Evolutionary conservation across 2,329 filamentous ascomycete species (phyloP).

Genomic region (Epichloe baconii): DNA sequence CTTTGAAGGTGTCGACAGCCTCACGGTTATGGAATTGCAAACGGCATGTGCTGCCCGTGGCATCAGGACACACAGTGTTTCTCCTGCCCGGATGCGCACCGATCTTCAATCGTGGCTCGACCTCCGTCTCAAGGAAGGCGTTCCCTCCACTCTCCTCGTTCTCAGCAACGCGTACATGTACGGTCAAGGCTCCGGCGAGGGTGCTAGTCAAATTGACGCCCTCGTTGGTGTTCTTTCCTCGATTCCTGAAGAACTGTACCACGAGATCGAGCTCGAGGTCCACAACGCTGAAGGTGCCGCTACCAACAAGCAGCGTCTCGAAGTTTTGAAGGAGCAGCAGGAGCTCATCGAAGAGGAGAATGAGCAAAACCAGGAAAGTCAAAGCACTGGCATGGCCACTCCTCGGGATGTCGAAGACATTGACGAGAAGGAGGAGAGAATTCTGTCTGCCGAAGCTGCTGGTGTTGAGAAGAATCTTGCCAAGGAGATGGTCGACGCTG

Average conservation of each 20-base stretch:
- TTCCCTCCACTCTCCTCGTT: constrained; percentile 92
- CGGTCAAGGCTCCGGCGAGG: constrained; percentile 75
- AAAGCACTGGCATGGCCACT: constrained; percentile 58
- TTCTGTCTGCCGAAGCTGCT: constrained; percentile 35
- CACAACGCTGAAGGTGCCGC: constrained; percentile 93
- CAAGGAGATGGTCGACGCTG: constrained; percentile 41
- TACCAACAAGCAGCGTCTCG: constrained; percentile 96
- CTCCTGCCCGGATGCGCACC: constrained; percentile 72
- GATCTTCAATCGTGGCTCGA: constrained; percentile 93
- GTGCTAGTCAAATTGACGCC: constrained; percentile 82
- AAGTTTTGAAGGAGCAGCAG: constrained; percentile 96
- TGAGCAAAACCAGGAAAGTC: constrained; percentile 73
- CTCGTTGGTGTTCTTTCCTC: constrained; percentile 83
- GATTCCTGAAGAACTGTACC: constrained; percentile 96
- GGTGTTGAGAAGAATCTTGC: constrained; percentile 35
- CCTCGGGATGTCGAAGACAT: constrained; percentile 85
- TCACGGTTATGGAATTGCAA: constrained; percentile 89
- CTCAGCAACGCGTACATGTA: constrained; percentile 98
- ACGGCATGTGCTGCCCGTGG: constrained; percentile 84
- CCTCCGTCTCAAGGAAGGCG: constrained; percentile 79
- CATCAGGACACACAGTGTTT: constrained; percentile 84
- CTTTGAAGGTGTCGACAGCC: constrained; percentile 82
- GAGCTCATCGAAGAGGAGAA: constrained; percentile 97
- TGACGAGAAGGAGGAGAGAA: constrained; percentile 78
- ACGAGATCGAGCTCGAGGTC: constrained; percentile 97